These are phyloP conservation scores for Plasmodium vivax DNA, from an alignment of 169 alveolate genomes.

Conservation along the genomic window DNA sequence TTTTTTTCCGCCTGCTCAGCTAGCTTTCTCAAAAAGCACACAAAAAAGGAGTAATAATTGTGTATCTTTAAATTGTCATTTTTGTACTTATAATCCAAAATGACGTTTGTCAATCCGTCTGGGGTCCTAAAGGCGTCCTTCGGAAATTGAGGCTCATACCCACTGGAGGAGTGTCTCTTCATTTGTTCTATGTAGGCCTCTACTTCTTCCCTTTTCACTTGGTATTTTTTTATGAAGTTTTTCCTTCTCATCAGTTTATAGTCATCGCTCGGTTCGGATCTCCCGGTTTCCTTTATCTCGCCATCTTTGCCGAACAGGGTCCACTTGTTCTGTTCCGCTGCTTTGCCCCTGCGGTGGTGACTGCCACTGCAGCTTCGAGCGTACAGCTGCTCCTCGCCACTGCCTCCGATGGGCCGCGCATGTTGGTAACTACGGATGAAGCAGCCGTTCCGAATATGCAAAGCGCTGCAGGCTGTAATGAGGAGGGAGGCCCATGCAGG, in stretches of 20 bases:
- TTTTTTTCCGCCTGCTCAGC: slow-evolving; percentile 6
- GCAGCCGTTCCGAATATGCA: background rate
- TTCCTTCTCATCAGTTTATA: slow-evolving; percentile 39
- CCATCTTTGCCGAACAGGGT: background rate
- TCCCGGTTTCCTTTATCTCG: background rate
- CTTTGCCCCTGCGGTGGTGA: background rate
- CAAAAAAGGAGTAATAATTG: slow-evolving; percentile 64
- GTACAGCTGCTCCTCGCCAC: background rate
- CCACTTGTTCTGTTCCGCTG: background rate
- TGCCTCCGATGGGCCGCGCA: background rate
- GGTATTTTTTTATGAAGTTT: slow-evolving; percentile 40
- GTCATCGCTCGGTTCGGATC: background rate
- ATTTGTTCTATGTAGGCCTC: slow-evolving; percentile 28
- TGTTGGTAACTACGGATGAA: background rate
- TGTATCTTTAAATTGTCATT: slow-evolving; percentile 71
- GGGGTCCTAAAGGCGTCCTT: slow-evolving; percentile 73
- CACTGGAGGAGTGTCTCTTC: slow-evolving; percentile 31
- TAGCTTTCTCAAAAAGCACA: slow-evolving; percentile 42
- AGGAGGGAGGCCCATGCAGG: background rate
- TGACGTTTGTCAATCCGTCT: slow-evolving; percentile 66
- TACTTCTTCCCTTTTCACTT: slow-evolving; percentile 65
- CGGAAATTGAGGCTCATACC: slow-evolving; percentile 73
- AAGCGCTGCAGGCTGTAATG: background rate
- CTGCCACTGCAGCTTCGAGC: background rate
- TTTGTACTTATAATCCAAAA: slow-evolving; percentile 68